Base-by-base conservation (phyloP, 495 filamentous ascomycete genomes). In the Talaromyces proteolyticus region DNA sequence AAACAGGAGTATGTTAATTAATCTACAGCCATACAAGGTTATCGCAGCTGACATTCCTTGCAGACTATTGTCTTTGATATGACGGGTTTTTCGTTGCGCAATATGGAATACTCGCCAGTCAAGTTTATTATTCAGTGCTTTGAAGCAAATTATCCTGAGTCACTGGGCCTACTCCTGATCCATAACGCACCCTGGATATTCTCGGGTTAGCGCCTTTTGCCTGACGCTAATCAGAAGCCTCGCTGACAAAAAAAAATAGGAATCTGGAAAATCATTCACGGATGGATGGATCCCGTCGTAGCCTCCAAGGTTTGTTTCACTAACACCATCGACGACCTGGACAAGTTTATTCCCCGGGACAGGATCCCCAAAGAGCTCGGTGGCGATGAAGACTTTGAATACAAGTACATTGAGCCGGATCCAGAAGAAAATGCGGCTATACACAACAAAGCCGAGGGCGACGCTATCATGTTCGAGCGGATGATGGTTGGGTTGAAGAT, bases 81-180 rank as follows among this genome's bases (percentile, higher is more conserved):
- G 85, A 94, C 87, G 0, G 81, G 80, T 17, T 97, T 97, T 65
- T 85, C 82, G 20, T 75, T 96, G 19, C 34, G 53, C 14, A 24
- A 11, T 1, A 44, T 88, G 87, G 92, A 97, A 63, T 96, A 96
- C 62, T 80, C 88, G 0, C 91, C 92, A 0, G 88, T 97, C n/a
- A 96, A 91, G 60, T 96, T 96, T 71, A 90, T 97, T 75, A 91
- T 96, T 66, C 91, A 91, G 67, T 93, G 88, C 64, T 97, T 97
- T 61, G 91, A 96, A 70, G 91, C 90, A 37, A 96, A 96, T 68
- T 97, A 96, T 63, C 92, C 92, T 6, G 92, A 96, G 64, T 86
- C 75, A 23, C 75, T 97, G 0, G 92, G 92, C 39, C 73, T 84
- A 3, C 84, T 96, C 37, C 76, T 96, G 6, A 87, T 97, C 26